Evolutionary conservation across 2,329 filamentous ascomycete species (phyloP).

Genomic region (Penicillium glabrum): DNA sequence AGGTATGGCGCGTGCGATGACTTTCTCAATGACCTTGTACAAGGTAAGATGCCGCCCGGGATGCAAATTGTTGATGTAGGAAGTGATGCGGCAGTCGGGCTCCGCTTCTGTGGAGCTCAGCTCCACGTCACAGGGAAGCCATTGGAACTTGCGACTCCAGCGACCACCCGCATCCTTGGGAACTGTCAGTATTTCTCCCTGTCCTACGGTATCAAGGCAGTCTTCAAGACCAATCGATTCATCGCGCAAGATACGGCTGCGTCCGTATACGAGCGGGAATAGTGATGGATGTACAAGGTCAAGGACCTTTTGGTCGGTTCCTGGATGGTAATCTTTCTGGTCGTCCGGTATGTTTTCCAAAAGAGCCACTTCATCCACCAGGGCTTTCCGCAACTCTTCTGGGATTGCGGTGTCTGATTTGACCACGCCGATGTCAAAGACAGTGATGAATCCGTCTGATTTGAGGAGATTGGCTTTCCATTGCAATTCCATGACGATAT

Average conservation of each 20-base stretch:
- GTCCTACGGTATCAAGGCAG: conserved; percentile 18
- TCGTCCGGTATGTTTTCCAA: conserved; percentile 57
- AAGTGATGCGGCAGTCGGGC: conserved; percentile 3
- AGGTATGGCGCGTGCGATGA: conserved; percentile 11
- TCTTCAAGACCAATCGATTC: conserved; percentile 22
- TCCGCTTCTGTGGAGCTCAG: not conserved
- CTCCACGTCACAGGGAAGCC: conserved; percentile 11
- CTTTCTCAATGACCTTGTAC: conserved; percentile 9
- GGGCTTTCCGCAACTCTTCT: conserved; percentile 37
- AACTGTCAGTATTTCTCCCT: conserved; percentile 4
- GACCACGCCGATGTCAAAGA: conserved; percentile 49
- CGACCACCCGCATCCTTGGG: too few relatives aligned
- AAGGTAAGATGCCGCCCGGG: not conserved
- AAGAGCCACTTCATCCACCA: conserved; percentile 48
- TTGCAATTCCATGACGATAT: conserved; percentile 49
- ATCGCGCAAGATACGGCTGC: conserved; percentile 24
- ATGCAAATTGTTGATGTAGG: conserved; percentile 12
- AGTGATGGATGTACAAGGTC: conserved; percentile 66
- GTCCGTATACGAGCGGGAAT: conserved; percentile 36
- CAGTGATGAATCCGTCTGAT: conserved; percentile 41
- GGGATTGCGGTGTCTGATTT: conserved; percentile 56
- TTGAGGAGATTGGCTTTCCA: conserved; percentile 48
- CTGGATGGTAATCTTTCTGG: conserved; percentile 64
- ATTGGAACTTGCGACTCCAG: conserved; percentile 3
- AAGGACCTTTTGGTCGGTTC: conserved; percentile 58